Conservation (phyloP, 1,139 yeast species). For the Sugiyamaella paludigena region DNA sequence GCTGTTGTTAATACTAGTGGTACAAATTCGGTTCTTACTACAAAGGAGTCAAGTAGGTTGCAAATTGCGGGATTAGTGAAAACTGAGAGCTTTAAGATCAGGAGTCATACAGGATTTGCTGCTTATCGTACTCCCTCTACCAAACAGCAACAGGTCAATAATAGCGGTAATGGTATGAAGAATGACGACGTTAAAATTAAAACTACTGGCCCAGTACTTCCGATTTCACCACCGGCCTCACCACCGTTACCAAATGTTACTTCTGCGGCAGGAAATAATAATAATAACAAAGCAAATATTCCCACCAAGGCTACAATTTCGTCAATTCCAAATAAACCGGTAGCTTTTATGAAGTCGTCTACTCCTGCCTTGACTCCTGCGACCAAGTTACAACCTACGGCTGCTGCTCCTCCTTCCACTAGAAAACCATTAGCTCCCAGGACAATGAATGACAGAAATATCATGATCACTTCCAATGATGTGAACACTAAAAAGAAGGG, state of each 20-base stretch:
- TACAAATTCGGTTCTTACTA: not conserved
- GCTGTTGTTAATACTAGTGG: too few relatives aligned
- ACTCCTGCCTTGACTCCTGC: not conserved
- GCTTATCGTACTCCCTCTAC: slow-evolving; percentile 20
- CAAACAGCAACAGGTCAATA: not conserved
- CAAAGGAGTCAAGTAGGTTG: slow-evolving; percentile 24
- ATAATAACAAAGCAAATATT: not conserved
- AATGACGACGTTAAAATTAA: not conserved
- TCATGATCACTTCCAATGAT: slow-evolving; percentile 11
- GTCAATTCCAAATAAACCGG: too few relatives aligned
- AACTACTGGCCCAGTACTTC: slow-evolving; percentile 3
- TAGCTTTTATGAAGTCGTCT: too few relatives aligned
- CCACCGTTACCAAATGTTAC: slow-evolving; percentile 6
- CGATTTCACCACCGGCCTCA: slow-evolving; percentile 8
- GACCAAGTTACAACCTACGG: not conserved
- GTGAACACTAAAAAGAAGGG: slow-evolving; percentile 1
- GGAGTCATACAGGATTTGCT: slow-evolving; percentile 19
- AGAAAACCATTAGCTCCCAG: slow-evolving; percentile 21
- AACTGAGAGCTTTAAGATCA: slow-evolving; percentile 30
- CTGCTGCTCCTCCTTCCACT: not conserved
- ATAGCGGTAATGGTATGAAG: slow-evolving; percentile 2
- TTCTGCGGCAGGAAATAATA: not conserved
- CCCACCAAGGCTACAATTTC: not conserved
- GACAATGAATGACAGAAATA: slow-evolving; percentile 10
- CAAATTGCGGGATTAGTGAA: slow-evolving; percentile 31